Evolutionary conservation across 345 rosid genomes (phyloP).

Genomic region (Nephelium lappaceum): DNA sequence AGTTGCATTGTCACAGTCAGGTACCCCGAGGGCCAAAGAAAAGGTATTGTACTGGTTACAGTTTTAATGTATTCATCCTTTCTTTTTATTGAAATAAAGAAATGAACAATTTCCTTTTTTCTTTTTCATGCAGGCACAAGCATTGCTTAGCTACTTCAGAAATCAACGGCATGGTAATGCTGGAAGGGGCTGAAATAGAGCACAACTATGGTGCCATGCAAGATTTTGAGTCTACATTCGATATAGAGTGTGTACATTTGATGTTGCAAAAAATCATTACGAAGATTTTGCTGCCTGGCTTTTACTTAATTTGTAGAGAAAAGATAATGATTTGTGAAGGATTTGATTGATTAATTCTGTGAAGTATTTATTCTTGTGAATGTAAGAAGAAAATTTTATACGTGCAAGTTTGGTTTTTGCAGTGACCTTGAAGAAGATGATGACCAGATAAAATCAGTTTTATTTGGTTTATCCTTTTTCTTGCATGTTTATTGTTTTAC

Average conservation of each 20-base stretch:
- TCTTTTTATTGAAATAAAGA: not conserved
- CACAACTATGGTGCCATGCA: slow-evolving; percentile 16
- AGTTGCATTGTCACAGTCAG: slow-evolving; percentile 81
- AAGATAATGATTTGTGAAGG: slow-evolving; percentile 26
- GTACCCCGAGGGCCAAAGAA: slow-evolving; percentile 90
- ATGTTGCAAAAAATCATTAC: slow-evolving; percentile 40
- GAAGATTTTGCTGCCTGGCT: slow-evolving; percentile 35
- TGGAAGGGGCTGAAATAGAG: slow-evolving; percentile 57
- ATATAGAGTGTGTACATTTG: slow-evolving; percentile 47
- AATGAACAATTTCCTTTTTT: not conserved
- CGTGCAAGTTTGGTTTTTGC: slow-evolving; percentile 9
- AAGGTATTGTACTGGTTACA: slow-evolving; percentile 50
- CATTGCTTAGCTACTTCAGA: slow-evolving; percentile 75
- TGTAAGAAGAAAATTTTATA: slow-evolving; percentile 26
- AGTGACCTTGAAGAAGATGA: slow-evolving; percentile 16
- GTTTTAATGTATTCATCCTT: slow-evolving; percentile 1
- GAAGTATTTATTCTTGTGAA: slow-evolving; percentile 23
- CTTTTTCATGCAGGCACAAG: slow-evolving; percentile 69
- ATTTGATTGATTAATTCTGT: slow-evolving; percentile 25
- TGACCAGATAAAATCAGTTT: slow-evolving; percentile 11
- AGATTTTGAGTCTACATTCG: slow-evolving; percentile 28
- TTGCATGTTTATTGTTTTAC: not conserved
- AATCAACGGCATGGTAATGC: slow-evolving; percentile 74
- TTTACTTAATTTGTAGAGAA: slow-evolving; percentile 37
- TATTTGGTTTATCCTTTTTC: slow-evolving; percentile 5